phyloP scores from a whole-genome alignment of 2,329 filamentous ascomycete genomes.

The Phoma sp. region DNA sequence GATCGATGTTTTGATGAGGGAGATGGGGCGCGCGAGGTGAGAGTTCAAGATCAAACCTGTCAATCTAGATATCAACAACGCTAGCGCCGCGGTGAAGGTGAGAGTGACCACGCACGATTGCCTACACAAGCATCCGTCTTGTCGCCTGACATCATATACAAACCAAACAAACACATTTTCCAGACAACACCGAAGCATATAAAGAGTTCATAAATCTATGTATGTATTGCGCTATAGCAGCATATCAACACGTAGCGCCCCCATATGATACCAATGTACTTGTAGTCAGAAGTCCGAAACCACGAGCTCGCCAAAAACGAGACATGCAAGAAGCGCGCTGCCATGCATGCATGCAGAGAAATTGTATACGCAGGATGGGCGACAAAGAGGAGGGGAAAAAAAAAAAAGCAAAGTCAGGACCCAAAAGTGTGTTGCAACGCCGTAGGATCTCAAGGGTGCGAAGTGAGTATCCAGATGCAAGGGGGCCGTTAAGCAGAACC shows the following conservation, averaged over 20 bases:
- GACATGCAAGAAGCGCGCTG: conserved; percentile 38
- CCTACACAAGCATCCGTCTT: not conserved
- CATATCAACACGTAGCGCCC: conserved; percentile 17
- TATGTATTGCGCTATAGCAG: conserved; percentile 15
- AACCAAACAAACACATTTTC: not conserved
- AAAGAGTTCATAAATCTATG: conserved; percentile 13
- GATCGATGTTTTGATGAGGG: too few species aligned
- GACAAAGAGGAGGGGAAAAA: conserved; percentile 16
- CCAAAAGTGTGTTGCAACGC: conserved; percentile 8
- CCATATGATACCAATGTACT: conserved; percentile 9
- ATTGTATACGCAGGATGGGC: too few species aligned
- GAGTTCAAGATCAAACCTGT: too few species aligned
- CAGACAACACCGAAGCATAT: not conserved
- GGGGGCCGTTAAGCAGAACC: conserved; percentile 20
- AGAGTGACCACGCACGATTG: not conserved
- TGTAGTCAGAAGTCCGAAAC: not conserved
- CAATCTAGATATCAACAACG: not conserved
- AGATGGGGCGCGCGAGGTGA: not conserved
- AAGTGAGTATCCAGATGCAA: conserved; percentile 17
- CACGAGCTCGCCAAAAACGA: conserved; percentile 6
- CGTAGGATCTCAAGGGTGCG: conserved; percentile 8
- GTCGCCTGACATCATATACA: not conserved
- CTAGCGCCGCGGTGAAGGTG: not conserved
- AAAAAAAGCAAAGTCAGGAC: conserved; percentile 6
- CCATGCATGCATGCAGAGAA: conserved; percentile 29